Evolutionary conservation across 2,329 filamentous ascomycete species (phyloP), one percentile per base, ranked within the genome.

Genomic region (Fusarium torulosum): DNA sequence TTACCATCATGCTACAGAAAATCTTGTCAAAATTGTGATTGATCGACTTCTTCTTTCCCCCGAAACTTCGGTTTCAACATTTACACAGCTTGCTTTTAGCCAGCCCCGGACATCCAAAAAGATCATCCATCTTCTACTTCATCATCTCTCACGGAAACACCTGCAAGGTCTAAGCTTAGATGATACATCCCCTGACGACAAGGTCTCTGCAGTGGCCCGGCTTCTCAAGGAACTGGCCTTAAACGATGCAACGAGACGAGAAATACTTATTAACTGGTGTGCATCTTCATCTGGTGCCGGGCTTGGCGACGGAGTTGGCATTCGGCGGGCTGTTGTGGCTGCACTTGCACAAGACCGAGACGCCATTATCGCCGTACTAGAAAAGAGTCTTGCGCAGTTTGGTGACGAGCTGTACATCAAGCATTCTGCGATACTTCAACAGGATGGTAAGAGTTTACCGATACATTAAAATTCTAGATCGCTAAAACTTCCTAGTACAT

Each of bases 381-480:
- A 94, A 72, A 92, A 88, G 73, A 87, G 85, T 47, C 80, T 97
- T 47, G 82, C 82, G 38, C 87, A 91, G 47, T 97, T 98, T 76
- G 92, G 93, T 1, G 94, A 97, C 72, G 88, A 91, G 49, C 82
- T 98, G 13, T 97, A 94, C 73, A 93, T 98, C 70, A 91, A 88
- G 59, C 94, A 98, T 77, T 88, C 91, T 1, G 90, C 94, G 7
- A 87, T 91, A n/a, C 75, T 96, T 38, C 91, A 94, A 73, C 96
- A 99, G 84, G 93, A 98, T 85, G 91, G 93, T 92, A 79, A 38
- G n/a, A 14, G 17, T 6, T 11, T 3, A 15, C 4, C 6, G 15
- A 21, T 0, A 6, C n/a, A 29, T n/a, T 15, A 6, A 8, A 21
- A 7, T 9, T 14, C 46, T 7, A n/a, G 21, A 19, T 27, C 56